Evolutionary conservation across 192 early-diverging fungal species (phyloP).

Genomic region (Mortierella alpina): DNA sequence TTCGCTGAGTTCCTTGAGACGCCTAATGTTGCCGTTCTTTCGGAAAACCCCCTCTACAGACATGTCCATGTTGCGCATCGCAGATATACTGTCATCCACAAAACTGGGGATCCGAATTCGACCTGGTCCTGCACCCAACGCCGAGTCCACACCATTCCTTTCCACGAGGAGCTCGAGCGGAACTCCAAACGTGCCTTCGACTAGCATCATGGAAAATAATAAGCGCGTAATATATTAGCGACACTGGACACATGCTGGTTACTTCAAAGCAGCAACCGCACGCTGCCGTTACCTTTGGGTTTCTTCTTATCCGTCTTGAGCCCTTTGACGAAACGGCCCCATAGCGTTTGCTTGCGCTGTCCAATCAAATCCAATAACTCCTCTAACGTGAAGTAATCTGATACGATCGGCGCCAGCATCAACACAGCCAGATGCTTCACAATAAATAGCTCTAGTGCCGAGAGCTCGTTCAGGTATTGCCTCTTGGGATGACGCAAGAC

Average conservation of each 20-base stretch:
- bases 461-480: slow-evolving; percentile 72
- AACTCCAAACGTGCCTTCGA: slow-evolving; percentile 91
- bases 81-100: slow-evolving; percentile 83
- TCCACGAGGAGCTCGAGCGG: slow-evolving; percentile 87
- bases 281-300: slow-evolving; percentile 60
- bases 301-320: slow-evolving; percentile 70
- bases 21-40: slow-evolving; percentile 97
- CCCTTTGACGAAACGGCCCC: slow-evolving; percentile 75
- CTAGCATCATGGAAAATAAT: slow-evolving; percentile 8
- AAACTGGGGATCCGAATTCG: slow-evolving; percentile 85
- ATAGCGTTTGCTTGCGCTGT: slow-evolving; percentile 79
- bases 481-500: slow-evolving; percentile 29
- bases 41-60: slow-evolving; percentile 95
- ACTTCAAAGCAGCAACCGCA: neutral
- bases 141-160: slow-evolving; percentile 84
- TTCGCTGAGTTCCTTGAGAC: slow-evolving; percentile 88
- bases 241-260: neutral
- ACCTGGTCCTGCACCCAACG: slow-evolving; percentile 72
- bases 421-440: slow-evolving; percentile 87
- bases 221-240: neutral
- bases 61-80: slow-evolving; percentile 80
- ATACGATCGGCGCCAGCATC: slow-evolving; percentile 77
- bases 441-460: slow-evolving; percentile 84
- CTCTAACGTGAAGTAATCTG: slow-evolving; percentile 73
- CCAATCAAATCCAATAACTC: slow-evolving; percentile 85